Conservation (phyloP, 164 flowering plant genomes). For the Chimonanthus salicifolius region DNA sequence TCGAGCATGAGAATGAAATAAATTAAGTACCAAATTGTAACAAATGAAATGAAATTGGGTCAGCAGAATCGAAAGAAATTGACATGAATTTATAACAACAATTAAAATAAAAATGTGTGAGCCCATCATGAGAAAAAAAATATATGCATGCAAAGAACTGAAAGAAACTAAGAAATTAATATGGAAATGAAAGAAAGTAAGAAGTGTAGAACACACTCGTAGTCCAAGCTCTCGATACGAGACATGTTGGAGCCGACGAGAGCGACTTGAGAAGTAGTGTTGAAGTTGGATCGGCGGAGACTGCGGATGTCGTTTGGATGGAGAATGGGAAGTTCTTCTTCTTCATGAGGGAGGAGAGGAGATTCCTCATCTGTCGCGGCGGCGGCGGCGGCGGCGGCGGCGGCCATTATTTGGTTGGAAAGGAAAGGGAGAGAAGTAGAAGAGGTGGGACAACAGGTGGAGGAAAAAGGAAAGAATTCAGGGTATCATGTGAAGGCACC, state of each 20-base stretch:
- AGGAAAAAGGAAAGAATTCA: no score
- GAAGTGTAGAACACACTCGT: slow-evolving; percentile 43
- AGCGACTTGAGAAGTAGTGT: slow-evolving; percentile 73
- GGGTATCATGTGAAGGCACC: no score
- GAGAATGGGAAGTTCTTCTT: not conserved
- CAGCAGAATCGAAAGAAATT: no score
- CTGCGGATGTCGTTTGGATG: not conserved
- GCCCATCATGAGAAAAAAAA: not conserved
- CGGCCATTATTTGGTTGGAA: not conserved
- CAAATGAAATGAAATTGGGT: no score
- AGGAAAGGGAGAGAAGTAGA: not conserved
- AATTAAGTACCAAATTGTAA: no score
- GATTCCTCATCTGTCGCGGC: not conserved
- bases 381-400: not conserved
- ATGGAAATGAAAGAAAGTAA: not conserved
- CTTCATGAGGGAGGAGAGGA: not conserved
- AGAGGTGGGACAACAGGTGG: not conserved
- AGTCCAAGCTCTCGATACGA: slow-evolving; percentile 88
- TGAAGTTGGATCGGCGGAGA: slow-evolving; percentile 30
- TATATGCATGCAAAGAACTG: not conserved
- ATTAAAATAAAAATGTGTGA: no score
- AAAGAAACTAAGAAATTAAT: not conserved
- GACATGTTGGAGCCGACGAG: slow-evolving; percentile 66
- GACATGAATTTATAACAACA: no score
- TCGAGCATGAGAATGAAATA: no score